phyloP scores from a whole-genome alignment of 164 flowering plant genomes.

The Tinospora cordifolia region DNA sequence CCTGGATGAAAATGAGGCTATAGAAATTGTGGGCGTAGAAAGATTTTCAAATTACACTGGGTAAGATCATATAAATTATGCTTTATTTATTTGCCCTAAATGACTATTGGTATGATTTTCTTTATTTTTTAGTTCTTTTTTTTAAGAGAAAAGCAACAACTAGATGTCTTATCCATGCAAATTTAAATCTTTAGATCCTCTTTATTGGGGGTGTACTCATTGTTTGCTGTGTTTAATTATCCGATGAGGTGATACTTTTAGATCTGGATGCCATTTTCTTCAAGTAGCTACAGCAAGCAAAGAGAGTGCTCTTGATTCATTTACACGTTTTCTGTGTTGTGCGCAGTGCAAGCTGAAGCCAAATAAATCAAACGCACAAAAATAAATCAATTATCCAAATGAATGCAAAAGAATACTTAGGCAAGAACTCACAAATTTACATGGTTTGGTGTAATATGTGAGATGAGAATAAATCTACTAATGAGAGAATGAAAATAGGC shows the following conservation, averaged over 20 bases:
- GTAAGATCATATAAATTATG: slow-evolving; percentile 23
- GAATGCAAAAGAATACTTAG: too few species aligned
- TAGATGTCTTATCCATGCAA: neutral
- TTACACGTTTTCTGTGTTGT: neutral
- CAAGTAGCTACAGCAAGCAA: neutral
- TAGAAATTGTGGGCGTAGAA: slow-evolving; percentile 84
- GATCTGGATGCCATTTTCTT: neutral
- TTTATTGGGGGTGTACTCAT: neutral
- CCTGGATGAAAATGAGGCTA: slow-evolving; percentile 85
- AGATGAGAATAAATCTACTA: too few species aligned
- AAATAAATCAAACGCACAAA: too few species aligned
- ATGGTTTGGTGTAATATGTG: too few species aligned
- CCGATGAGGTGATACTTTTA: neutral
- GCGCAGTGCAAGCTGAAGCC: too few species aligned
- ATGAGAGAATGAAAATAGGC: too few species aligned
- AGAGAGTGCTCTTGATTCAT: neutral
- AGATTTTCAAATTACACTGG: slow-evolving; percentile 81
- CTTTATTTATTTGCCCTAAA: neutral
- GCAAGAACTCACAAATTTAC: too few species aligned
- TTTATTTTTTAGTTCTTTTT: neutral
- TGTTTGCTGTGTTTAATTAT: neutral
- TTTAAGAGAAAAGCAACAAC: neutral
- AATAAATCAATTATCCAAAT: too few species aligned
- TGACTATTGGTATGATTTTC: neutral
- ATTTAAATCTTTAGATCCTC: neutral